Percentiles rank a stretch among this genome's conserved stretches.
phyloP scores from a whole-genome alignment of 148 eudicot genomes.

The Selenicereus undatus region DNA sequence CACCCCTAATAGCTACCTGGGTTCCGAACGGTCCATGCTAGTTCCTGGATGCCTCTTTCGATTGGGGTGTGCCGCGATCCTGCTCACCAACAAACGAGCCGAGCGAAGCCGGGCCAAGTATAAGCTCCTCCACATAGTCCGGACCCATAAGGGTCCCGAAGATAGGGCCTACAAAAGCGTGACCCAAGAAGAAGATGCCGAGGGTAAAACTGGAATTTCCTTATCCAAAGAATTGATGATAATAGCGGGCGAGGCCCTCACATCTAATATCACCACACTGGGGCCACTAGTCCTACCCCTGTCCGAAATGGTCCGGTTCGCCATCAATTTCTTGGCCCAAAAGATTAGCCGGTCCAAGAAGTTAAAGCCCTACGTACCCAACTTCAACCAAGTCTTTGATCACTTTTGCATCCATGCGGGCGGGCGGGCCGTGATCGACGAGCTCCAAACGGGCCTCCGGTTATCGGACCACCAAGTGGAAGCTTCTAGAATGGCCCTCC shows the following conservation, averaged over 20 bases:
- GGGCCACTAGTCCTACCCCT: constrained; percentile 37
- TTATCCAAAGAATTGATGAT: constrained; percentile 41
- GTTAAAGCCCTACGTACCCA: constrained; percentile 36
- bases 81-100: constrained; percentile 32
- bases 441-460: constrained; percentile 35
- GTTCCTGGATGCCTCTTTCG: constrained; percentile 41
- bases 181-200: constrained; percentile 31
- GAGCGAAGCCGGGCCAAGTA: constrained; percentile 36
- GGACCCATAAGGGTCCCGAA: constrained; percentile 32
- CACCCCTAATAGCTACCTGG: constrained; percentile 29
- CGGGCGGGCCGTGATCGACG: constrained; percentile 46
- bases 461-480: constrained; percentile 39
- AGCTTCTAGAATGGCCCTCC: constrained; percentile 37
- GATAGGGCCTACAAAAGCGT: constrained; percentile 29
- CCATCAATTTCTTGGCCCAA: constrained; percentile 22
- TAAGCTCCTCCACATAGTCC: constrained; percentile 29
- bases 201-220: constrained; percentile 34
- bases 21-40: constrained; percentile 35
- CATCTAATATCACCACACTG: constrained; percentile 33
- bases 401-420: constrained; percentile 39
- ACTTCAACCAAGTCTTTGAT: constrained; percentile 31
- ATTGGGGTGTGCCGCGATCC: constrained; percentile 36
- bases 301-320: constrained; percentile 34
- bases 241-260: constrained; percentile 38
- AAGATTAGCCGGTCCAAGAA: constrained; percentile 21